These are phyloP conservation scores for Erythrophleum fordii DNA, from an alignment of 306 rosid species.

Conservation along the genomic window DNA sequence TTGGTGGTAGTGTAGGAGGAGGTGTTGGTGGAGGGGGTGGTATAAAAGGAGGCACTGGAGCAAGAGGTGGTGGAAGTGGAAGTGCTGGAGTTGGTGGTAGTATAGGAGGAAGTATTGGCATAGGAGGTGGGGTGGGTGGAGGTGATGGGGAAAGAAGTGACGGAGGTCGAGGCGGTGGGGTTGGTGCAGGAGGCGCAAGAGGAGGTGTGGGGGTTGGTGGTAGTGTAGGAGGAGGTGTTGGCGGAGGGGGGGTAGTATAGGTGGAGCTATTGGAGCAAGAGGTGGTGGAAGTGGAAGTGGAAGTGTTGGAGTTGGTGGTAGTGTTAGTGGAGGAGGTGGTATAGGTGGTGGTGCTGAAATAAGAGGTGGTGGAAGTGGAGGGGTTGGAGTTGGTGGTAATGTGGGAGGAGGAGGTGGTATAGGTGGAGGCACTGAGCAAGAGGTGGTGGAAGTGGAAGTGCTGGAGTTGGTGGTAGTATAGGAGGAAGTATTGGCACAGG, in stretches of 20 bases:
- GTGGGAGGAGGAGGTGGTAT: background rate
- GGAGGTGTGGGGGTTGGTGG: background rate
- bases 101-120: too few species aligned
- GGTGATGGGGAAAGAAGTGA: background rate
- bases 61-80: background rate
- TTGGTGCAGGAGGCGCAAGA: background rate
- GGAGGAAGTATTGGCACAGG: background rate
- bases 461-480: background rate
- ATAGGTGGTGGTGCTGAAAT: too few species aligned
- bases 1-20: background rate
- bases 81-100: background rate
- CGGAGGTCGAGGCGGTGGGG: background rate
- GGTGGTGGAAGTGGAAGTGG: background rate
- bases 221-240: background rate
- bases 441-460: background rate
- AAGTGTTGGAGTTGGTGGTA: background rate
- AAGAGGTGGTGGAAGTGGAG: background rate
- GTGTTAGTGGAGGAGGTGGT: background rate
- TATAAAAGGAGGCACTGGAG: too few species aligned
- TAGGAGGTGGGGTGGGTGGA: background rate
- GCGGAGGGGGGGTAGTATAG: background rate
- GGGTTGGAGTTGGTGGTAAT: background rate
- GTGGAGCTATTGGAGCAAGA: background rate
- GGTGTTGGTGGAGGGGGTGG: background rate
- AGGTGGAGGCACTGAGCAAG: background rate